Evolutionary conservation across 495 filamentous ascomycete genomes (phyloP).

Genomic region (Aspergillus ostianus): DNA sequence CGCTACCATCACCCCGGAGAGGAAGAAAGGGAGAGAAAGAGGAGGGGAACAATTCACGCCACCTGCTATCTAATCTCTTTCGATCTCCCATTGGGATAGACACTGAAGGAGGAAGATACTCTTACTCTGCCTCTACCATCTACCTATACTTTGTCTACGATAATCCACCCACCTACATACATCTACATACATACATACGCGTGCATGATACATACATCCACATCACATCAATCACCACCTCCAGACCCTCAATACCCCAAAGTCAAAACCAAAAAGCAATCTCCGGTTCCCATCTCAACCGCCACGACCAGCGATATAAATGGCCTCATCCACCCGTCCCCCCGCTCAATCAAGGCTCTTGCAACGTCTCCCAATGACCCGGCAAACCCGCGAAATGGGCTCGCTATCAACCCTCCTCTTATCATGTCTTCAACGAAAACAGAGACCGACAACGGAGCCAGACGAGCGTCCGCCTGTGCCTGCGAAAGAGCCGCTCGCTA

Average conservation of each 20-base stretch:
- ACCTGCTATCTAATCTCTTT: not conserved
- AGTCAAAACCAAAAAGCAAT: not conserved
- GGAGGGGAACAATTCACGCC: not conserved
- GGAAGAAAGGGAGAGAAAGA: not conserved
- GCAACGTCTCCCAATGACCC: not conserved
- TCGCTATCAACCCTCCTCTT: not conserved
- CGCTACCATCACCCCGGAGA: no score
- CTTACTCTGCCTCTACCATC: not conserved
- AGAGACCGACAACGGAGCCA: not conserved
- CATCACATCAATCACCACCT: no score
- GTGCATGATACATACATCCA: not conserved
- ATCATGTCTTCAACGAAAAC: not conserved
- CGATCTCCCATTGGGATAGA: not conserved
- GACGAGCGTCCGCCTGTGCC: not conserved
- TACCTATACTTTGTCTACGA: not conserved
- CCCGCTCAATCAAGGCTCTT: not conserved
- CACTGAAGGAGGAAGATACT: no score
- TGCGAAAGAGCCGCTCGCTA: not conserved
- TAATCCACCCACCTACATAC: not conserved
- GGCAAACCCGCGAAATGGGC: not conserved
- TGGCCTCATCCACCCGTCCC: not conserved
- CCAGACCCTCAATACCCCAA: not conserved
- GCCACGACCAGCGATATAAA: not conserved
- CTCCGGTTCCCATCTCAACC: not conserved
- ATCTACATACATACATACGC: not conserved